phyloP scores from a whole-genome alignment of 768 basidiomycete species.

The Lanmaoa pseudosensibilis region DNA sequence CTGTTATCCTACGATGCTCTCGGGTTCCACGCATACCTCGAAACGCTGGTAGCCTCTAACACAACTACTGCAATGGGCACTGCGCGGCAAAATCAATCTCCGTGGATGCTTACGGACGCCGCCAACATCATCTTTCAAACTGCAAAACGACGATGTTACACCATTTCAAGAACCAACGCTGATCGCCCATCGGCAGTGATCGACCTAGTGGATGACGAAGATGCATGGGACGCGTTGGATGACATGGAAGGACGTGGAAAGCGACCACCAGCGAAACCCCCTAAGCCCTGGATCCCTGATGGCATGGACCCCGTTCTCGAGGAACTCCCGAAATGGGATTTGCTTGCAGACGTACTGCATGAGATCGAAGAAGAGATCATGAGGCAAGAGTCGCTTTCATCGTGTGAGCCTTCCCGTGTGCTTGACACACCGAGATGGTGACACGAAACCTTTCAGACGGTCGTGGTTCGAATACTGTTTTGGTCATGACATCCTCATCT shows the following conservation, averaged over 20 bases:
- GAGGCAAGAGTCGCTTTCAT: conserved; percentile 48
- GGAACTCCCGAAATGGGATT: conserved; percentile 92
- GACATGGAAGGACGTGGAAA: conserved; percentile 40
- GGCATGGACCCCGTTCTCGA: conserved; percentile 86
- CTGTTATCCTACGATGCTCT: conserved; percentile 89
- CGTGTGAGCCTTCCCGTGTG: conserved; percentile 9
- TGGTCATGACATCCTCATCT: conserved; percentile 86
- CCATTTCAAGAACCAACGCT: conserved; percentile 38
- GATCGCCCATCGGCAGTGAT: conserved; percentile 30
- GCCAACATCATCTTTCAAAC: conserved; percentile 82
- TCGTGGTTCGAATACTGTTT: conserved; percentile 69
- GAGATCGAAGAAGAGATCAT: conserved; percentile 90
- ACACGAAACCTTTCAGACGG: conserved; percentile 20
- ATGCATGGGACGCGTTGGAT: conserved; percentile 73
- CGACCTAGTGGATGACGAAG: conserved; percentile 59
- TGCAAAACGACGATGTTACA: conserved; percentile 82
- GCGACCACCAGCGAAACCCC: conserved; percentile 4
- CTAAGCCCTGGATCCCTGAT: conserved; percentile 61
- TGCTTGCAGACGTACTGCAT: conserved; percentile 79
- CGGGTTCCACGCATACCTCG: conserved; percentile 88
- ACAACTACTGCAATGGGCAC: conserved; percentile 49
- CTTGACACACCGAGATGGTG: not conserved
- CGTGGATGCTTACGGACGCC: conserved; percentile 91
- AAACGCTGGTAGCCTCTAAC: conserved; percentile 75
- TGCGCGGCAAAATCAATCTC: conserved; percentile 66